phyloP scores from a whole-genome alignment of 306 rosid genomes.

The Ceratonia siliqua region DNA sequence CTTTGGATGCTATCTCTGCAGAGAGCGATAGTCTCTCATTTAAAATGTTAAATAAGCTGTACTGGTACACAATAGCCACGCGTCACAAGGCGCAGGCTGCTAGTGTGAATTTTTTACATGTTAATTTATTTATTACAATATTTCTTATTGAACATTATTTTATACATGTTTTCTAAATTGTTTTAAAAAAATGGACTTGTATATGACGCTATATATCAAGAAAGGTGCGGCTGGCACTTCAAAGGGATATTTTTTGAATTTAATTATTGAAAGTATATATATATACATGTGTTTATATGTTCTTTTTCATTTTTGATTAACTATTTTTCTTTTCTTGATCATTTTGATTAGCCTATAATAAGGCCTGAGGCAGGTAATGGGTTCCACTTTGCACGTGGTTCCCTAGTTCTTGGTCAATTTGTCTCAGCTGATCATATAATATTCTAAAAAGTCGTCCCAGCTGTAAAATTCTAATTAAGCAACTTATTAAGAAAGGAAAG shows the following conservation, averaged over 20 bases:
- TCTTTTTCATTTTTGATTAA: neutral
- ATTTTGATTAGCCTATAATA: slow-evolving; percentile 23
- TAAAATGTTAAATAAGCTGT: slow-evolving; percentile 42
- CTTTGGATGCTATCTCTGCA: slow-evolving; percentile 62
- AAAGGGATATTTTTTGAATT: neutral
- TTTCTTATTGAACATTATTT: slow-evolving; percentile 26
- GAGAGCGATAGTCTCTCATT: slow-evolving; percentile 80
- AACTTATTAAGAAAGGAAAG: slow-evolving; percentile 38
- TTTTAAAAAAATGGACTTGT: slow-evolving; percentile 35
- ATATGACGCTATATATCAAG: slow-evolving; percentile 23
- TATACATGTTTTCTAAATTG: slow-evolving; percentile 33
- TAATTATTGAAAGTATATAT: no score
- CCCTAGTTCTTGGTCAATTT: slow-evolving; percentile 59
- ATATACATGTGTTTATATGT: no score
- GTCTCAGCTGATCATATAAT: slow-evolving; percentile 45
- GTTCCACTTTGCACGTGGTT: slow-evolving; percentile 63
- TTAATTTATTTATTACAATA: slow-evolving; percentile 16
- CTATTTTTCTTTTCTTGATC: neutral
- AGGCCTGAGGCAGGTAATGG: slow-evolving; percentile 44
- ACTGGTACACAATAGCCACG: slow-evolving; percentile 39
- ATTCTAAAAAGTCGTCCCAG: slow-evolving; percentile 46
- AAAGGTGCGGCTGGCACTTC: slow-evolving; percentile 39
- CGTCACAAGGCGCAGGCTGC: slow-evolving; percentile 46
- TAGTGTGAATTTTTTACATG: slow-evolving; percentile 7
- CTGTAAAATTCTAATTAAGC: slow-evolving; percentile 51